phyloP scores from a whole-genome alignment of 106 monocot species.

The Acorus calamus region DNA sequence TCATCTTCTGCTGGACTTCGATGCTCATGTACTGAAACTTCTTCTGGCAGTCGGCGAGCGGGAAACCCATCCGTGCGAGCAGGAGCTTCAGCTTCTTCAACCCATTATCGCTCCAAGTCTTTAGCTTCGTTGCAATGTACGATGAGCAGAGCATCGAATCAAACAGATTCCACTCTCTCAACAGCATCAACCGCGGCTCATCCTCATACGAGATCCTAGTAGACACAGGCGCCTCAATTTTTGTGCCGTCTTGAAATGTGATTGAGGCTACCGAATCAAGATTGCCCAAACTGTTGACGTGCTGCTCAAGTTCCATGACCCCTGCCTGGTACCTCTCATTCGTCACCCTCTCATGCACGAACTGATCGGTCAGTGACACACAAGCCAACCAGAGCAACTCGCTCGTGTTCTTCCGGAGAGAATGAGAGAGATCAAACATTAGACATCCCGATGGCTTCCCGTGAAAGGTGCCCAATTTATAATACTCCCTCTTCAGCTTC shows the following conservation, averaged over 20 bases:
- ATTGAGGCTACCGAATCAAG: conserved; percentile 45
- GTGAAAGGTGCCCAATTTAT: conserved; percentile 82
- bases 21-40: conserved; percentile 96
- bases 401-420: conserved; percentile 69
- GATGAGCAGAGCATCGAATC: conserved; percentile 97
- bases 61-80: conserved; percentile 86
- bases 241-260: conserved; percentile 83
- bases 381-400: conserved; percentile 88
- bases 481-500: conserved; percentile 71
- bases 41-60: conserved; percentile 82
- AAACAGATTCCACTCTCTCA: conserved; percentile 85
- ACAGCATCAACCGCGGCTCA: conserved; percentile 78
- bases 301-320: conserved; percentile 84
- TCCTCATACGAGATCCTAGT: conserved; percentile 81
- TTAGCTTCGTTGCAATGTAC: conserved; percentile 82
- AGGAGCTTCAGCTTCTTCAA: conserved; percentile 83
- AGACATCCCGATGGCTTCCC: conserved; percentile 84
- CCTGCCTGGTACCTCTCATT: conserved; percentile 74
- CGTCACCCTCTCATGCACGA: conserved; percentile 78
- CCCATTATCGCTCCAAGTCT: conserved; percentile 95
- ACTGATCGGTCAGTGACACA: conserved; percentile 84
- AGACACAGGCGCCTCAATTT: conserved; percentile 68
- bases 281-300: conserved; percentile 73
- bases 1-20: conserved; percentile 80
- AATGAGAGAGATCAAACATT: conserved; percentile 72